A percentile compares a stretch with the other conserved stretches of the same genome.
Conservation (phyloP, 345 rosid genomes). For the Populus davidiana region DNA sequence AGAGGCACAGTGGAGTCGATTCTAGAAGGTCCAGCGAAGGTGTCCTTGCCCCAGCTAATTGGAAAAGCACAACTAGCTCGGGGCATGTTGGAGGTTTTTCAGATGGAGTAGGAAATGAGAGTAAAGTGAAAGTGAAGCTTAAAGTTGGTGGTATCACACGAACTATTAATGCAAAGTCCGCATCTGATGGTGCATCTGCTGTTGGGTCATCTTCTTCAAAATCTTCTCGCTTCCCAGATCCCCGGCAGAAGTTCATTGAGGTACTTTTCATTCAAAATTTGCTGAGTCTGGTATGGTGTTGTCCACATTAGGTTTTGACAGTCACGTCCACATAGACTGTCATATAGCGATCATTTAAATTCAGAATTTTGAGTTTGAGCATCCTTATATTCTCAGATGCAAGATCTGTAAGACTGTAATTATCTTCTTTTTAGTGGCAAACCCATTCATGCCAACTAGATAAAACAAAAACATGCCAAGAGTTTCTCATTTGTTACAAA, state of each 20-base stretch:
- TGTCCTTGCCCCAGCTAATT: conserved; percentile 31
- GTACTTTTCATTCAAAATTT: conserved; percentile 15
- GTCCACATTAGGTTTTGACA: background rate
- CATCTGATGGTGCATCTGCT: conserved; percentile 34
- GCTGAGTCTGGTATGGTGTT: background rate
- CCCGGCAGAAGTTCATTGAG: conserved; percentile 17
- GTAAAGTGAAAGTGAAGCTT: conserved; percentile 32
- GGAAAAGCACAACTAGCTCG: conserved; percentile 20
- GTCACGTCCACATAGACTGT: background rate
- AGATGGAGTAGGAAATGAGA: conserved; percentile 22
- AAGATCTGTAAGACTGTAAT: background rate
- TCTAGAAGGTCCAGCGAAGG: conserved; percentile 36
- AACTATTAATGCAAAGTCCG: conserved; percentile 27
- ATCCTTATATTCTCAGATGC: background rate
- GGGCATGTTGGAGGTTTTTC: conserved; percentile 13
- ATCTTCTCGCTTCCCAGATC: conserved; percentile 26
- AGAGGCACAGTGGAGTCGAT: conserved; percentile 32
- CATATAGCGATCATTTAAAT: background rate
- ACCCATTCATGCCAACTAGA: background rate
- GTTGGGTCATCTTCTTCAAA: conserved; percentile 27
- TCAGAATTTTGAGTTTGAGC: background rate
- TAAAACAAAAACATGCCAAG: background rate
- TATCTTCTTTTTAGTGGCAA: background rate
- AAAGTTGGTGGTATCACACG: conserved; percentile 29
- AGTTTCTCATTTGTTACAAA: background rate